Base-by-base conservation (phyloP, 1,284 basidiomycete genomes). In the Trichosporon faecale region DNA sequence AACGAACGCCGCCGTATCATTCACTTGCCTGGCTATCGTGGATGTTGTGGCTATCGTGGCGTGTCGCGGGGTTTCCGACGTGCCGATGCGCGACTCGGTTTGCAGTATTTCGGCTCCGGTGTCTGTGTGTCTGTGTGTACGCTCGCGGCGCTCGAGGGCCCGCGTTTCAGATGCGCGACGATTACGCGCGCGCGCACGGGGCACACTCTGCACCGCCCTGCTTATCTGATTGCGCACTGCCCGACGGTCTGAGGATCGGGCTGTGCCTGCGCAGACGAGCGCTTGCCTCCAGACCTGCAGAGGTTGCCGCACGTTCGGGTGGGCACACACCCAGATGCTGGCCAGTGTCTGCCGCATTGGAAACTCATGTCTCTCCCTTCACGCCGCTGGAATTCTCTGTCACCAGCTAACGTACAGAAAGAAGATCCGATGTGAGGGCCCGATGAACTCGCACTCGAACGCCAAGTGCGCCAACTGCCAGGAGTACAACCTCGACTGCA, bases 401-500 rank as follows among this genome's bases (percentile, higher is more conserved):
- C 25, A 11, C 21, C 57, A 70, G 16, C 31, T 21, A 33, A 61
- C 2, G 52, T 11, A 27, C 66, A 71, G 71, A 70, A 83, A 82
- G 74, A 83, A 84, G 78, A 84, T 84, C 66, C 79, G 81, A 21
- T 84, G 83, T 70, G 83, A 84, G 64, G 83, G 83, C 1, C 82
- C 82, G 5, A 81, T 80, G 80, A 82, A 77, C 67, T 78, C 74
- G 66, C 68, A 73, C 18, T 76, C 74, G 57, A 40, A 72, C 68
- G 12, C 8, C 63, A 79, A 80, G 76, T 95, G 93, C 79, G 91
- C 91, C 0, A 93, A 92, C 78, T 94, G 93, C 78, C 84, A 88
- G 18, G 87, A 91, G 14, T 91, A 89, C 76, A 88, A 85, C 70
- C 86, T 88, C 25, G 89, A 91, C 1, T 94, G 92, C 82, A 91